These are phyloP conservation scores for Pelargonium nanum DNA, from an alignment of 345 rosid species.

Conservation along the genomic window DNA sequence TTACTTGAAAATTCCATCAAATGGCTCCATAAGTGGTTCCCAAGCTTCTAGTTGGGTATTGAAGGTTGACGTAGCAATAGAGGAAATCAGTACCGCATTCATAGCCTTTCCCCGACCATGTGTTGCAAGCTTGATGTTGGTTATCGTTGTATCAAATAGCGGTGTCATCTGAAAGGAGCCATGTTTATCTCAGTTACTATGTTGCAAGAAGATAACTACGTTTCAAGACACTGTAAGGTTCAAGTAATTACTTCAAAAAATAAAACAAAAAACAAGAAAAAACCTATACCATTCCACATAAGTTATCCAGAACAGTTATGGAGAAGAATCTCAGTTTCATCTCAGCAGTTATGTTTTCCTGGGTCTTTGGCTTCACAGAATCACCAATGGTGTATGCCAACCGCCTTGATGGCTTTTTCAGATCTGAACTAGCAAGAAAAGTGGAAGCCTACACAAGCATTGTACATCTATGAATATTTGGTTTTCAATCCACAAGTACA, in stretches of 20 bases:
- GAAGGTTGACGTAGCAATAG: slow-evolving; percentile 90
- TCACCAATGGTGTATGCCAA: slow-evolving; percentile 78
- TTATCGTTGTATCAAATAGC: slow-evolving; percentile 68
- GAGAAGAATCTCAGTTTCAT: slow-evolving; percentile 79
- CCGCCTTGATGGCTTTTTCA: slow-evolving; percentile 67
- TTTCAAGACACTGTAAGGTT: neutral
- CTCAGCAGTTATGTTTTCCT: slow-evolving; percentile 76
- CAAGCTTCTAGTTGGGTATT: slow-evolving; percentile 90
- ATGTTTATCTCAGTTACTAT: slow-evolving; percentile 11
- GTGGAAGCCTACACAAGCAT: slow-evolving; percentile 69
- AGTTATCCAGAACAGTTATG: slow-evolving; percentile 73
- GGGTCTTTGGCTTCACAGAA: slow-evolving; percentile 73
- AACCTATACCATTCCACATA: slow-evolving; percentile 70
- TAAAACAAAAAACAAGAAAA: neutral
- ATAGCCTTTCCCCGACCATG: slow-evolving; percentile 88
- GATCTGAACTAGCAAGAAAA: slow-evolving; percentile 83
- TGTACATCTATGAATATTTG: neutral
- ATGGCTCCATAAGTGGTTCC: slow-evolving; percentile 98
- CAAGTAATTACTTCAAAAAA: neutral
- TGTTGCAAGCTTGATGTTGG: slow-evolving; percentile 89
- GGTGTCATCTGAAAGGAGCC: slow-evolving; percentile 72
- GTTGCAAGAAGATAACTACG: neutral
- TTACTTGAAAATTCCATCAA: slow-evolving; percentile 98
- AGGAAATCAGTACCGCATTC: slow-evolving; percentile 88
- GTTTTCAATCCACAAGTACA: neutral